Base-by-base conservation (phyloP, 1,284 basidiomycete genomes). In the Naganishia sp. region DNA sequence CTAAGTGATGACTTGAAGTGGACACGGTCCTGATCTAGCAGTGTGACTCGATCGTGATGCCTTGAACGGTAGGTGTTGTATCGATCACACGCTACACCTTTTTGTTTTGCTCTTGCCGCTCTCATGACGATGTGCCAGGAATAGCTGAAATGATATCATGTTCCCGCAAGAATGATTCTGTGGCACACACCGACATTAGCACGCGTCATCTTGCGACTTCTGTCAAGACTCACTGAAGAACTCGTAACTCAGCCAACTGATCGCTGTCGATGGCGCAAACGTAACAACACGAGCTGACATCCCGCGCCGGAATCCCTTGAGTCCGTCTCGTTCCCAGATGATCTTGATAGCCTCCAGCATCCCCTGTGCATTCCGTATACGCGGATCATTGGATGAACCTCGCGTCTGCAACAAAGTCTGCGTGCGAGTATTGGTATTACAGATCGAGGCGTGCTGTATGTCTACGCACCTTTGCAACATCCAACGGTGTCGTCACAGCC, bases 191-290 rank as follows among this genome's bases (percentile, higher is more conserved):
- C 10, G 17, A 18, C n/a, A n/a, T 49, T 18, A 60, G 41, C 46
- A 51, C 4, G 10, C 6, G 21, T 7, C 2, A 23, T 15, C 6
- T 18, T 18, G 13, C 17, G 5, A 5, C 5, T 13, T 17, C n/a
- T 13, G 4, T 18, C 39, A 6, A 23, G 3, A 66, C 65, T 23
- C 52, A 66, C 65, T 94, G 84, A 94, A 95, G 82, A 94, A 94
- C 81, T 95, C 92, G 76, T 95, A 95, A 58, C 90, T 92, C 77
- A 97, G 82, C 95, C 96, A 99, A 81, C 92, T 96, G 58, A 99
- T 84, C 7, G 96, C 96, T 67, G 96, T 98, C 75, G 91, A 94
- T 10, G 96, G 96, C 87, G 98, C 93, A 70, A 92, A 92, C 11
- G 95, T 96, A 75, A 99, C 82, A 54, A 99, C 88, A 55, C 96